Conservation (phyloP, 768 basidiomycete species). For the Mycena polygramma region DNA sequence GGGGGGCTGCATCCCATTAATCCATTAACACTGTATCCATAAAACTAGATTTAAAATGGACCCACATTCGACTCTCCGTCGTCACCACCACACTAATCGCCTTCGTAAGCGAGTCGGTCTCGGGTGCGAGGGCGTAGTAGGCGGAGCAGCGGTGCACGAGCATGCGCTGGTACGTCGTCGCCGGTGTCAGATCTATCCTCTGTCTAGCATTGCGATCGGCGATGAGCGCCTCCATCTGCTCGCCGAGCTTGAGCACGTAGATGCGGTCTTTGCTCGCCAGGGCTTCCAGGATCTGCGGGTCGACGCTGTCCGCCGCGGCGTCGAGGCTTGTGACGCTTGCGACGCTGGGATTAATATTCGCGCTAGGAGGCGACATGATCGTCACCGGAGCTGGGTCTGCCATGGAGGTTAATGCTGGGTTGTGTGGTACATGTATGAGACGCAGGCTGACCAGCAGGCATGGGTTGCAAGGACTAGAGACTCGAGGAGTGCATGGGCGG, state of each 20-base stretch:
- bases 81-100: conserved; percentile 69
- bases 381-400: conserved; percentile 14
- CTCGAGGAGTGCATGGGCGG: conserved; percentile 28
- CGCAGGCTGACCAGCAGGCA: conserved; percentile 6
- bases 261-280: conserved; percentile 90
- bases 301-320: conserved; percentile 64
- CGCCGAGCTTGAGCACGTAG: conserved; percentile 90
- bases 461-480: conserved; percentile 20
- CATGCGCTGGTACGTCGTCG: conserved; percentile 87
- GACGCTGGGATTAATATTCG: conserved; percentile 25
- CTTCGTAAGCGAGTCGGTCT: conserved; percentile 75
- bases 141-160: conserved; percentile 89
- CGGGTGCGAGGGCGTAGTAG: conserved; percentile 82
- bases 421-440: no score
- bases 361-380: conserved; percentile 38
- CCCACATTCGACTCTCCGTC: conserved; percentile 84
- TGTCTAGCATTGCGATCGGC: conserved; percentile 73
- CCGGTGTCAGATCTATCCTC: conserved; percentile 75
- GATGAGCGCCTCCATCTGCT: conserved; percentile 86
- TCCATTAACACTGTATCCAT: no score
- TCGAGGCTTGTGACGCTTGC: conserved; percentile 28
- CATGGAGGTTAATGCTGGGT: background rate
- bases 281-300: conserved; percentile 87
- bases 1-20: conserved; percentile 59
- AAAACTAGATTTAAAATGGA: no score